A percentile compares a stretch with the other conserved stretches of the same genome.
Conservation (phyloP, 805 yeast species). For the Yarrowia yakushimensis region DNA sequence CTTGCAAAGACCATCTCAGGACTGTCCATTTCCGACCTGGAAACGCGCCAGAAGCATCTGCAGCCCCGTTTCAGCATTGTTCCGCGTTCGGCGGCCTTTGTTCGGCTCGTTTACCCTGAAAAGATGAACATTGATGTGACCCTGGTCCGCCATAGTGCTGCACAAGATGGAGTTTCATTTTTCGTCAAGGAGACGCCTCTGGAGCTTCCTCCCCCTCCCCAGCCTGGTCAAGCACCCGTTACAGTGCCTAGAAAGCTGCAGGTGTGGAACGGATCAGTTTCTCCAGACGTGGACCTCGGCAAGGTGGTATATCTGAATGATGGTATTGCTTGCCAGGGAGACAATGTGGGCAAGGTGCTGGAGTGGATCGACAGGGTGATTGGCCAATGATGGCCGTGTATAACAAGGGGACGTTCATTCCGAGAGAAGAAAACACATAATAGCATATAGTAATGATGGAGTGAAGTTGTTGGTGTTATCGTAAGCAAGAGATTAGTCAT, state of each 20-base stretch:
- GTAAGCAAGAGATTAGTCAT: no score
- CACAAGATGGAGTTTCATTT: not conserved
- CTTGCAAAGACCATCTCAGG: not conserved
- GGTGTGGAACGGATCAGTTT: not conserved
- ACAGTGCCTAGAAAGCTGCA: not conserved
- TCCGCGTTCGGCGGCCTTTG: conserved; percentile 18
- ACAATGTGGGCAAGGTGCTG: conserved; percentile 5
- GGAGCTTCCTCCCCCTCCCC: not conserved
- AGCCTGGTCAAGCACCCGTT: not conserved
- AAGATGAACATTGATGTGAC: conserved; percentile 12
- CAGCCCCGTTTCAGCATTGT: conserved; percentile 4
- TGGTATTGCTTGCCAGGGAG: conserved; percentile 1
- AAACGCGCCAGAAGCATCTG: not conserved
- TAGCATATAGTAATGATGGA: conserved; percentile 10
- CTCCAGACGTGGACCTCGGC: not conserved
- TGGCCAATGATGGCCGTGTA: not conserved
- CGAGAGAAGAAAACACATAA: conserved; percentile 1
- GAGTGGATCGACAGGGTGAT: conserved; percentile 11
- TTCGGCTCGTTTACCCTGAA: conserved; percentile 10
- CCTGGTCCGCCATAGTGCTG: not conserved
- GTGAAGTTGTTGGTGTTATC: not conserved
- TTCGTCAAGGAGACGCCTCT: not conserved
- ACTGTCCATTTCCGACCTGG: not conserved
- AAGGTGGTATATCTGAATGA: not conserved
- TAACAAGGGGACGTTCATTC: conserved; percentile 3